Conservation (phyloP, 1,284 basidiomycete species). For the Irpex rosettiformis region DNA sequence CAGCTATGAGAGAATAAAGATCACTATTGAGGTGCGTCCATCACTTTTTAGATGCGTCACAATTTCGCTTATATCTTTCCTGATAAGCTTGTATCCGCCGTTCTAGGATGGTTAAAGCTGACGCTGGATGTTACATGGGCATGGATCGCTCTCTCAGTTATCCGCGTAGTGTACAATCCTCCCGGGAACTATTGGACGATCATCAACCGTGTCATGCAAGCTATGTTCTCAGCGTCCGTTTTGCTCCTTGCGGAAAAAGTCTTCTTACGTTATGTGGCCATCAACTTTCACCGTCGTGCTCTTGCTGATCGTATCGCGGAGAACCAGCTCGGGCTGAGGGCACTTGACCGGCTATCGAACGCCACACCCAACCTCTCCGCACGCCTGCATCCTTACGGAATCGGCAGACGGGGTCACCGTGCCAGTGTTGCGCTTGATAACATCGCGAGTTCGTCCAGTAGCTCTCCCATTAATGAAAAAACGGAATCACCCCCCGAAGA, state of each 20-base stretch:
- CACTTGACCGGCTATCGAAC: constrained; percentile 66
- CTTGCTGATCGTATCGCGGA: constrained; percentile 69
- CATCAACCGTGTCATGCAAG: constrained; percentile 70
- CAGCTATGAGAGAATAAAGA: constrained; percentile 60
- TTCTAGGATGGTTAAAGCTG: constrained; percentile 68
- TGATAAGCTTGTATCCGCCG: constrained; percentile 64
- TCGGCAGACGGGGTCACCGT: constrained; percentile 32
- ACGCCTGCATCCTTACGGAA: constrained; percentile 24
- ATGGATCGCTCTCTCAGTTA: constrained; percentile 67
- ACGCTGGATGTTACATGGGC: constrained; percentile 61
- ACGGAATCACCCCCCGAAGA: constrained; percentile 22
- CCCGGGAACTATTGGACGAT: constrained; percentile 63
- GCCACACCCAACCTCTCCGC: constrained; percentile 42
- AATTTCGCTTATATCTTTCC: not conserved
- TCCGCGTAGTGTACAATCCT: constrained; percentile 54
- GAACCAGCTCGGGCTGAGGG: constrained; percentile 64
- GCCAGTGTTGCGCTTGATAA: constrained; percentile 17
- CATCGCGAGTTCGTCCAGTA: constrained; percentile 1
- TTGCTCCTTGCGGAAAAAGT: constrained; percentile 69
- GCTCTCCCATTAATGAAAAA: constrained; percentile 26
- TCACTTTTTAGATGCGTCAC: not conserved
- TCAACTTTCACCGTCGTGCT: constrained; percentile 73
- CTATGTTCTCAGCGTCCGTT: constrained; percentile 59
- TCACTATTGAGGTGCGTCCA: constrained; percentile 58
- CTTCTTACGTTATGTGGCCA: constrained; percentile 71